Percentiles rank a stretch among this genome's conserved stretches.
Evolutionary conservation across 2,329 filamentous ascomycete genomes (phyloP).

Genomic region (Fusarium proliferatum): DNA sequence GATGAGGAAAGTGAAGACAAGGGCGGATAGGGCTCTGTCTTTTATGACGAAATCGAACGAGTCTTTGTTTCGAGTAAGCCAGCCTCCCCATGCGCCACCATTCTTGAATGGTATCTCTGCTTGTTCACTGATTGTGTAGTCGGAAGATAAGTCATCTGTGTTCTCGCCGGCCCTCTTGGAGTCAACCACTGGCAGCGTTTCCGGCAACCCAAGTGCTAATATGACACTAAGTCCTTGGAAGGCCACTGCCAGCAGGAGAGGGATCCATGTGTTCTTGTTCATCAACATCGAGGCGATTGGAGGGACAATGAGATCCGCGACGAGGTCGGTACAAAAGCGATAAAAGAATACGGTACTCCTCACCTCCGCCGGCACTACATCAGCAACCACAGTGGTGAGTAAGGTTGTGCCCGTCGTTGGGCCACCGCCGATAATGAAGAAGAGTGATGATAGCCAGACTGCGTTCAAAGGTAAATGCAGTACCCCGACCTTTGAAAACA

Average conservation of each 20-base stretch:
- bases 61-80: not conserved
- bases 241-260: not conserved
- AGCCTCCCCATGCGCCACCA: not conserved
- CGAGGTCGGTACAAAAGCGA: slow-evolving; percentile 1
- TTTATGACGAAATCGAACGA: not conserved
- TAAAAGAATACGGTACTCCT: slow-evolving; percentile 5
- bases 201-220: not conserved
- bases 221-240: slow-evolving; percentile 1
- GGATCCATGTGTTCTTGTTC: slow-evolving; percentile 3
- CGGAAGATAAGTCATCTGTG: not conserved
- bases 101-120: not conserved
- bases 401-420: slow-evolving; percentile 6
- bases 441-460: not conserved
- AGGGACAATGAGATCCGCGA: not conserved
- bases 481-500: not conserved
- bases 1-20: not conserved
- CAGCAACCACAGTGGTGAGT: slow-evolving; percentile 4
- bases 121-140: not conserved
- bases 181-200: not conserved
- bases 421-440: not conserved
- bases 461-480: not conserved
- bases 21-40: not conserved
- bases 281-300: not conserved
- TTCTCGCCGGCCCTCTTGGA: not conserved
- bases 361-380: not conserved